Evolutionary conservation across 2,329 filamentous ascomycete species (phyloP), one percentile per base, ranked within the genome.

Genomic region (Fonsecaea pedrosoi): DNA sequence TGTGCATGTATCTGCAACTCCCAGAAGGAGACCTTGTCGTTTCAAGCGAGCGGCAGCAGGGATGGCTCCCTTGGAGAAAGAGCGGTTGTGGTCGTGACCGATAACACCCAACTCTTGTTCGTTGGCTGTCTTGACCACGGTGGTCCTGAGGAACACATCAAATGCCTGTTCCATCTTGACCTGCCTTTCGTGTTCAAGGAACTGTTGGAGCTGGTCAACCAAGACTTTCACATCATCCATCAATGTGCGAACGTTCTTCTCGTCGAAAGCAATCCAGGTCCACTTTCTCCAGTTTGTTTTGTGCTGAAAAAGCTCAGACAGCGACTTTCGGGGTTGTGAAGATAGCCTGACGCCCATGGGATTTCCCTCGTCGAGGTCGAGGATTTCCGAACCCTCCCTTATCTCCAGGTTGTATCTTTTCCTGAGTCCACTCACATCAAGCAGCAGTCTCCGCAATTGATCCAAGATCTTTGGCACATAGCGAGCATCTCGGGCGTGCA

Each of bases 61-160:
- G 18, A 55, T 18, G n/a, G 54, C 54, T 7, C 54, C 54, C n/a
- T 37, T 55, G 13, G 54, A 55, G 54, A 55, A 55, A 9, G 54
- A 35, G 15, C n/a, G 15, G 12, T 30, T 55, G 30, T 13, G 54
- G 35, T 55, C 54, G 34, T 35, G 54, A 35, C 54, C 54, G 30
- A 55, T 34, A 12, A 55, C 54, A n/a, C 25, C 30, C 6, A 55
- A 30, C 18, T 55, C 32, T 18, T 37, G 54, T n/a, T 55, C 54
- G 54, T 55, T 55, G 54, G 54, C 54, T 18, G 30, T 55, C 12
- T 37, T 55, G 54, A 55, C 54, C 5, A 55, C 54, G 15, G 54
- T 37, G 3, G 54, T 55, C 32, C 54, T 13, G 30, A 55, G 34
- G 15, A 55, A 35, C 2, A 37, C 18, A 10, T 55, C 54, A 37